Percentiles rank a stretch among this genome's conserved stretches.
Evolutionary conservation across 2,329 filamentous ascomycete species (phyloP).

Genomic region (Bipolaris oryzae): DNA sequence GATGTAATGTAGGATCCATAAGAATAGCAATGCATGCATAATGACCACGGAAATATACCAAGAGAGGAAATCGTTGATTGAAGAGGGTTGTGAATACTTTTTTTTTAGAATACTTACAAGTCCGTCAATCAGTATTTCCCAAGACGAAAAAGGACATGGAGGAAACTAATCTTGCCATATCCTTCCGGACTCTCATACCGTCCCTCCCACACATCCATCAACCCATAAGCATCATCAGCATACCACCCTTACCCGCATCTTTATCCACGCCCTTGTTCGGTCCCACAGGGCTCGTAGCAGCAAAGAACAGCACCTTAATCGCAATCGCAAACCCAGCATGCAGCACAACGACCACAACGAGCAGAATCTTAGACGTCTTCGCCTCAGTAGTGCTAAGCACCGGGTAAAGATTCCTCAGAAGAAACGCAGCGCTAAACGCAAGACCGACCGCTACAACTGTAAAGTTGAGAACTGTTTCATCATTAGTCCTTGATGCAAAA

Average conservation of each 20-base stretch:
- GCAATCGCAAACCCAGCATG: conserved; percentile 90
- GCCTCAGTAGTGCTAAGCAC: conserved; percentile 91
- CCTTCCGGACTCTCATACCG: no score
- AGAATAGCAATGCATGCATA: no score
- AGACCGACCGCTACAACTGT: conserved; percentile 78
- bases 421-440: conserved; percentile 46
- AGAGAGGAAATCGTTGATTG: no score
- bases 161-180: no score
- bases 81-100: no score
- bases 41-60: no score
- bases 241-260: conserved; percentile 25
- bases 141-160: no score
- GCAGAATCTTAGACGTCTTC: conserved; percentile 85
- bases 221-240: conserved; percentile 17
- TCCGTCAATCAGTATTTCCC: no score
- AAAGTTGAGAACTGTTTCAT: conserved; percentile 74
- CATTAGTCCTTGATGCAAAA: not conserved
- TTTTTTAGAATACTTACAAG: no score
- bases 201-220: not conserved
- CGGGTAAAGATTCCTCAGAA: conserved; percentile 60
- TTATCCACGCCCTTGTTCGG: conserved; percentile 33
- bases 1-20: no score
- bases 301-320: conserved; percentile 97
- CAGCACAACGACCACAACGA: conserved; percentile 81
- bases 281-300: conserved; percentile 56